phyloP scores from a whole-genome alignment of 257 asterid species.

The Petrea volubilis region DNA sequence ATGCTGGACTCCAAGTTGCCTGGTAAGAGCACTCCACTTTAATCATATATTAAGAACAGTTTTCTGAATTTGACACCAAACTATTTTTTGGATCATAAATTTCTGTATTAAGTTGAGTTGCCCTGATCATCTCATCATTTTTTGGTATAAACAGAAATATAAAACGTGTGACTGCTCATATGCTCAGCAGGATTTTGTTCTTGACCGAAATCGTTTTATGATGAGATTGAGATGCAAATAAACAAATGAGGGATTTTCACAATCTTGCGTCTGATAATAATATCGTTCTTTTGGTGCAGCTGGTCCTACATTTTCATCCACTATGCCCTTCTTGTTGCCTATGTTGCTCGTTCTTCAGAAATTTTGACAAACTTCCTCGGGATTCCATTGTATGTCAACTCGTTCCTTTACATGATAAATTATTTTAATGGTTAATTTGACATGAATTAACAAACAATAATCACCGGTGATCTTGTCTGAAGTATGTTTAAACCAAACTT shows the following conservation, averaged over 20 bases:
- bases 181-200: no score
- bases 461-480: background rate
- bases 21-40: constrained; percentile 51
- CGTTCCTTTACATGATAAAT: background rate
- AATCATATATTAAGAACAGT: background rate
- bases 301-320: constrained; percentile 95
- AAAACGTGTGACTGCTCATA: background rate
- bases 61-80: background rate
- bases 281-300: constrained; percentile 53
- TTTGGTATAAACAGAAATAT: background rate
- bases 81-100: background rate
- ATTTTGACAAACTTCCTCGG: constrained; percentile 78
- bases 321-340: constrained; percentile 94
- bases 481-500: background rate
- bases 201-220: no score
- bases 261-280: constrained; percentile 24
- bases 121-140: background rate
- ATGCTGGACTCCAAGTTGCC: constrained; percentile 77
- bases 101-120: background rate
- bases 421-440: background rate
- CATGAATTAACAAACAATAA: background rate
- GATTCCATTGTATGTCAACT: constrained; percentile 63
- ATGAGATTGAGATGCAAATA: background rate
- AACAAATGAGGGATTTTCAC: background rate
- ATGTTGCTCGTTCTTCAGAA: constrained; percentile 93